Evolutionary conservation across 1,284 basidiomycete genomes (phyloP), one percentile per base, ranked within the genome.

Genomic region (Boletellus sp.): DNA sequence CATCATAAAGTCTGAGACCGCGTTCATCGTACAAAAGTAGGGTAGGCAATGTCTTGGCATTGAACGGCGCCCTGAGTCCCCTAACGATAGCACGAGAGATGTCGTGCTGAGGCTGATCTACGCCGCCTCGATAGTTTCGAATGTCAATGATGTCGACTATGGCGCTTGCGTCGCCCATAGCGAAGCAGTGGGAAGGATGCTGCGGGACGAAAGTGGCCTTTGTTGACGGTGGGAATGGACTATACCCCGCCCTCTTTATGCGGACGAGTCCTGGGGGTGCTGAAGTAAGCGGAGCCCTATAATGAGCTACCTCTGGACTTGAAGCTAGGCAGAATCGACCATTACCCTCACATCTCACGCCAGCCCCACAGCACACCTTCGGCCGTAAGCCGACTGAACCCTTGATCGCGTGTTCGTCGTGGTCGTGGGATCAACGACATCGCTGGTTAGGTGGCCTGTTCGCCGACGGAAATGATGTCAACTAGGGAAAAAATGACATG

Each of bases 21-120:
- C 74, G 77, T 66, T 95, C 91, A 61, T 94, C 85, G 70, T 97
- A 97, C 11, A 97, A 78, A 15, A 97, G 80, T 64, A 92, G 76
- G 0, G 93, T 96, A 5, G 94, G 93, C 12, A 97, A 71, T 16
- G 79, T 78, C 66, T 85, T 88, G 57, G 79, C 69, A 49, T 80
- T 80, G 2, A 60, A 51, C 4, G 84, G 77, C 22, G 72, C 75
- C 47, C 69, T 70, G 18, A 91, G 76, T 8, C 88, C 86, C 30
- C 68, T 67, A 37, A 80, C 42, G 45, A 90, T 77, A 42, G 81
- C 68, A 39, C 73, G 64, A 21, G 71, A 63, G 44, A 85, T 69
- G 58, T 78, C 53, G 12, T 62, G 59, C 45, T 26, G 41, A 16
- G 41, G 24, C 42, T 43, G 47, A 16, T 54, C 33, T 3, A 19